Conservation (phyloP, 2,329 filamentous ascomycete species). For the Pyrenophora graminea region DNA sequence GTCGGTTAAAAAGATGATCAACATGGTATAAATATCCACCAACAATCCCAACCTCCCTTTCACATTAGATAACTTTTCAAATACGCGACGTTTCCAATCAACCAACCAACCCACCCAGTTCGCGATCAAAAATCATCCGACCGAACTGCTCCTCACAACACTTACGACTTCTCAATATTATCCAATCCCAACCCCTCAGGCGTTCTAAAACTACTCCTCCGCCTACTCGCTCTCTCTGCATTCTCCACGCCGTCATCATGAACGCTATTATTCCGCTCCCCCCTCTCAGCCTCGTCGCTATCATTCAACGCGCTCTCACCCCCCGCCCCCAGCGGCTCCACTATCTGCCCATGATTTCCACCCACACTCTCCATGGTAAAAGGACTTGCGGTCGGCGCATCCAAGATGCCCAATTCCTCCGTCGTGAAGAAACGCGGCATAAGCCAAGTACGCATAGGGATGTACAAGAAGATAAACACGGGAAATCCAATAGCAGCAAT, state of each 20-base stretch:
- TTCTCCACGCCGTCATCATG: conserved; percentile 10
- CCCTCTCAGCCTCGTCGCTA: conserved; percentile 34
- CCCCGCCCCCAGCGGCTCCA: conserved; percentile 1
- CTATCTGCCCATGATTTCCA: conserved; percentile 48
- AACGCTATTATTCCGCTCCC: conserved; percentile 3
- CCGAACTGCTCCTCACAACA: neutral
- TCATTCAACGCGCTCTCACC: conserved; percentile 21
- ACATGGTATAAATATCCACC: no score
- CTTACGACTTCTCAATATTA: neutral
- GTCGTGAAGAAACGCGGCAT: conserved; percentile 57
- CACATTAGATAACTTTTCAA: no score
- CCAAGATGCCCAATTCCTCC: conserved; percentile 56
- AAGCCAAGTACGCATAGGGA: conserved; percentile 57
- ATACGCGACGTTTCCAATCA: no score
- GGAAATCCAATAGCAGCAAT: conserved; percentile 65
- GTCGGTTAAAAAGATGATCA: no score
- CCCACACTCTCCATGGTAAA: conserved; percentile 59
- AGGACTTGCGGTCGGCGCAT: conserved; percentile 59
- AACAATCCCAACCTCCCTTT: no score
- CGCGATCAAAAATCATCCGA: neutral
- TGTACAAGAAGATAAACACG: conserved; percentile 60
- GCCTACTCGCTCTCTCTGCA: neutral
- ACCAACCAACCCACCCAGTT: neutral
- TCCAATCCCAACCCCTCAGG: neutral
- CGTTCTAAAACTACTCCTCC: conserved; percentile 1